Conservation (phyloP, 148 eudicot species). For the Nyssa sinensis region DNA sequence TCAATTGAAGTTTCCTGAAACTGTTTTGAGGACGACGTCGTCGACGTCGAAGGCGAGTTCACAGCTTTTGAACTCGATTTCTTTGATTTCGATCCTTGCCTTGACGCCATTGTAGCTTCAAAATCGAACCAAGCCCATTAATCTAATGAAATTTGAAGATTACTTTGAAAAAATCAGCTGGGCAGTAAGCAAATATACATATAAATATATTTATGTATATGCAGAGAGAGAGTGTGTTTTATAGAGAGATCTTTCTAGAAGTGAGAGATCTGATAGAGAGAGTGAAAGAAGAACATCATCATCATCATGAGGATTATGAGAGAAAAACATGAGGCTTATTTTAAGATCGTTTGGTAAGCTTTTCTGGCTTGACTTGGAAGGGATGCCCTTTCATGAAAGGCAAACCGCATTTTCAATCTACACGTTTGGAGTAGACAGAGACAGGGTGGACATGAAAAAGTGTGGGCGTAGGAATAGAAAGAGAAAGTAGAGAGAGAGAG, state of each 20-base stretch:
- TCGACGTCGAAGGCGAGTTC: constrained; percentile 66
- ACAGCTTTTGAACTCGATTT: constrained; percentile 34
- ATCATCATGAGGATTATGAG: constrained; percentile 13
- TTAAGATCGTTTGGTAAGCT: constrained; percentile 7
- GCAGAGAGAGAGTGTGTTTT: neutral
- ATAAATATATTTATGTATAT: neutral
- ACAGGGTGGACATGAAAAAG: neutral
- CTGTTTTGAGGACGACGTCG: constrained; percentile 73
- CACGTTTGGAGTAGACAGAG: neutral
- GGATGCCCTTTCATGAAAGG: constrained; percentile 37
- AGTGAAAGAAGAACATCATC: constrained; percentile 23
- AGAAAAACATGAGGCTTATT: constrained; percentile 21
- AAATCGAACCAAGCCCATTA: neutral
- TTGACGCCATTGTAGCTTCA: constrained; percentile 58
- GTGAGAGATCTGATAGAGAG: constrained; percentile 7
- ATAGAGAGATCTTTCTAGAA: constrained; percentile 5
- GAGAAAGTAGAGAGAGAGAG: constrained; percentile 10
- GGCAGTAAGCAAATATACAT: constrained; percentile 14
- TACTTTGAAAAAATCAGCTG: neutral
- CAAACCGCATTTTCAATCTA: constrained; percentile 16
- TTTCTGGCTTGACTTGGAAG: constrained; percentile 60
- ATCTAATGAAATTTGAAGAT: neutral
- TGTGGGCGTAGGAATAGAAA: neutral
- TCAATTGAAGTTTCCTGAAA: constrained; percentile 57
- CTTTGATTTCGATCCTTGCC: constrained; percentile 42